These are phyloP conservation scores for Aspergillus panamensis DNA, from an alignment of 495 filamentous ascomycete species.

Conservation along the genomic window DNA sequence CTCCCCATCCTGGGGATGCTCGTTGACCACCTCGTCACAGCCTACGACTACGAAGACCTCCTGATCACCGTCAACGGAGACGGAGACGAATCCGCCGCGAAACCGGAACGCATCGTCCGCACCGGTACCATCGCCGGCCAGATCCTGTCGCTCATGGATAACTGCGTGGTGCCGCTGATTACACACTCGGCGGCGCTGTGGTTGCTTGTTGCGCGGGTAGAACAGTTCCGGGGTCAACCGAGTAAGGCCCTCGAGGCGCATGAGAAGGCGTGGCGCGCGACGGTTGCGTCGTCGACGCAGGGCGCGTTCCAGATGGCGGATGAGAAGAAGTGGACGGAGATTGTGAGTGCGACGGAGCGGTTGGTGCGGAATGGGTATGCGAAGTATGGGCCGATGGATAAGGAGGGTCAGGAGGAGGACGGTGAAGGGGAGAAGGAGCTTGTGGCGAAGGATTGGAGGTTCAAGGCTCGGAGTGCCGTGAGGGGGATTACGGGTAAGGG, in stretches of 20 bases:
- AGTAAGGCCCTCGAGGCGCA: conserved; percentile 70
- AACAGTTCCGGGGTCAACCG: conserved; percentile 64
- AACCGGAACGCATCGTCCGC: conserved; percentile 32
- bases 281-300: conserved; percentile 49
- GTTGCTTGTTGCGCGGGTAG: conserved; percentile 66
- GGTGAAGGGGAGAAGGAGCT: conserved; percentile 35
- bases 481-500: conserved; percentile 77
- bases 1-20: conserved; percentile 65
- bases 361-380: conserved; percentile 49
- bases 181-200: conserved; percentile 74
- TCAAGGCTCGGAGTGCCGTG: conserved; percentile 81
- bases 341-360: conserved; percentile 46
- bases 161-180: conserved; percentile 72
- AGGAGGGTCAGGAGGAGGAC: conserved; percentile 33
- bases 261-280: conserved; percentile 84
- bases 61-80: conserved; percentile 21
- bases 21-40: conserved; percentile 62
- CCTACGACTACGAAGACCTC: conserved; percentile 38
- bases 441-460: conserved; percentile 65
- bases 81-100: conserved; percentile 6
- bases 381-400: conserved; percentile 41
- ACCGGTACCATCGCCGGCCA: conserved; percentile 47
- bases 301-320: conserved; percentile 49
- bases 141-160: conserved; percentile 70
- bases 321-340: conserved; percentile 46